These are phyloP conservation scores for Aphanomyces invadans DNA, from an alignment of 352 stramenopile genomes.

Conservation along the genomic window DNA sequence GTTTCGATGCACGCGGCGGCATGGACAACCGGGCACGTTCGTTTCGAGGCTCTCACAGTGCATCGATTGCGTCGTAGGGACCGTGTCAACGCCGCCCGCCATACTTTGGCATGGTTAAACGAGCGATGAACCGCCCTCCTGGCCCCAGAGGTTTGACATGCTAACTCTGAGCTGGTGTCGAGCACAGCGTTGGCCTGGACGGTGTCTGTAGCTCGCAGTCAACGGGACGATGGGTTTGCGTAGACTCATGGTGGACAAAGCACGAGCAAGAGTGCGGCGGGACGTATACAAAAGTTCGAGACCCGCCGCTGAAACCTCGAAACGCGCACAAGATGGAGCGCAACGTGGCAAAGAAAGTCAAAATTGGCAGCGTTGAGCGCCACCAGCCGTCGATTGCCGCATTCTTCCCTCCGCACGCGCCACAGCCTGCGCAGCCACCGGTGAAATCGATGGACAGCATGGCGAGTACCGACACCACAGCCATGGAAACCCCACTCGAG, in stretches of 20 bases:
- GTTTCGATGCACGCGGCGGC: too few species aligned
- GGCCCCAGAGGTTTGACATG: conserved; percentile 31
- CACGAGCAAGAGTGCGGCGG: conserved; percentile 57
- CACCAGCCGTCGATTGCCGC: conserved; percentile 20
- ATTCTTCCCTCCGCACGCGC: conserved; percentile 3
- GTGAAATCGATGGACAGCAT: too few species aligned
- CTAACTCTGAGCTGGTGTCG: background rate
- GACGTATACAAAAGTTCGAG: conserved; percentile 64
- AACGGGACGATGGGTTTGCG: background rate
- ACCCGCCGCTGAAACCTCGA: conserved; percentile 46
- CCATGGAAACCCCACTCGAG: too few species aligned
- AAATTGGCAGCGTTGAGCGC: too few species aligned
- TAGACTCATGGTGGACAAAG: conserved; percentile 64
- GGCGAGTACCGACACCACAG: too few species aligned
- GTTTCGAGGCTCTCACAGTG: too few species aligned
- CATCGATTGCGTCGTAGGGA: too few species aligned
- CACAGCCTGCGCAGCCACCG: background rate
- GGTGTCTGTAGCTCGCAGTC: too few species aligned
- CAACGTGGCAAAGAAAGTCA: conserved; percentile 34
- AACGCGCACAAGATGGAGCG: conserved; percentile 28
- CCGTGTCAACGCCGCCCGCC: conserved; percentile 44
- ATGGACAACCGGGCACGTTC: too few species aligned
- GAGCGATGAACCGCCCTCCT: conserved; percentile 79
- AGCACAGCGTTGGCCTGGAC: too few species aligned
- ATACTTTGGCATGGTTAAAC: conserved; percentile 81